Base-by-base conservation (phyloP, 257 asterid genomes). In the Anisodus tanguticus region DNA sequence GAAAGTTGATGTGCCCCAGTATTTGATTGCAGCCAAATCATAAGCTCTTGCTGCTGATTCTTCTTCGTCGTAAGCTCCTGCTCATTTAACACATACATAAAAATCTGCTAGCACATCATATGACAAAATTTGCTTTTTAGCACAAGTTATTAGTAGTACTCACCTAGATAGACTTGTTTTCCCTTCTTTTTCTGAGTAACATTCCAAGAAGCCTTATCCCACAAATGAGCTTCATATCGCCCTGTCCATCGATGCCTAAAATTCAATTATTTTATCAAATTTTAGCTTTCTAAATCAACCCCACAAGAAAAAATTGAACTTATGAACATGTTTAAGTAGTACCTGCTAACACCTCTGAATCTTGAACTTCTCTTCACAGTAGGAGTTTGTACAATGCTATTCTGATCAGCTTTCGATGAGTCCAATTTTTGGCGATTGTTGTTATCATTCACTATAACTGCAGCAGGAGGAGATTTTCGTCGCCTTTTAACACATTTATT, bases 131-230 rank as follows among this genome's bases (percentile, higher is more conserved):
- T 72, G 3, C n/a, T 71, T 15, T 71, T 45, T 4, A 49, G 39
- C 31, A 16, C 12, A 17, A 37, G 60, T 59, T 72, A n/a, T 10
- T 71, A 49, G 70, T 22, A 22, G 26, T 74, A 85, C 97, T 90
- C 86, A 93, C 97, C 98, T 83, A 94, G 95, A 87, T 93, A 94
- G 67, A 94, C 97, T 91, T 92, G 96, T 83, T 88, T 90, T 11
- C 96, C 96, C 83, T 89, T 91, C 82, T 91, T 91, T 87, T 89
- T 91, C 87, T 91, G 96, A 22, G 94, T 87, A n/a, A 77, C 88
- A 72, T 91, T 90, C 93, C 93, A 91, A 26, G 91, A 89, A 41
- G 87, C 88, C 79, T 92, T 92, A 88, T 92, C 96, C 94, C 96
- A 92, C 84, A 92, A 85, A 85, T 92, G 95, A 3, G 94, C 93